A percentile compares a stretch with the other conserved stretches of the same genome.
Evolutionary conservation across 495 filamentous ascomycete species (phyloP).

Genomic region (Trichocladium antarcticum): DNA sequence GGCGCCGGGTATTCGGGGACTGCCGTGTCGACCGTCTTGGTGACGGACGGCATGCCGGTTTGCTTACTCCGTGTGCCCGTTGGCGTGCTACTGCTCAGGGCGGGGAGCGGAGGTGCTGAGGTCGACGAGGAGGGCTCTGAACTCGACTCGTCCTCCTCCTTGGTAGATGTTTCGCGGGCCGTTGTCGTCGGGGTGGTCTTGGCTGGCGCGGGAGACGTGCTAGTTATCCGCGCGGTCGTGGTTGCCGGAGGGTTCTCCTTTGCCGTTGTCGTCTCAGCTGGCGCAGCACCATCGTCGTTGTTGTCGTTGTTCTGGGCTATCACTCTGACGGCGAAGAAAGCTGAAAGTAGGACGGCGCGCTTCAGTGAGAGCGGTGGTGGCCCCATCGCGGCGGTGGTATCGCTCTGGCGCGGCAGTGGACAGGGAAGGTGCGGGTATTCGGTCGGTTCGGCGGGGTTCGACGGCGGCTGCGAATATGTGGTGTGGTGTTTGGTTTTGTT

Average conservation of each 20-base stretch:
- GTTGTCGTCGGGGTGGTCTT: background rate
- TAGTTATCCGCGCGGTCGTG: background rate
- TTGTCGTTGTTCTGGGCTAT: conserved; percentile 26
- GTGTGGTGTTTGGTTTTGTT: background rate
- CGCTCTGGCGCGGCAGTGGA: background rate
- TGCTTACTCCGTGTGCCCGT: background rate
- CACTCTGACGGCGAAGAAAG: conserved; percentile 21
- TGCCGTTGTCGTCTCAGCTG: conserved; percentile 4
- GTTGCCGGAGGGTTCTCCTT: background rate
- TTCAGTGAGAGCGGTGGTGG: conserved; percentile 24
- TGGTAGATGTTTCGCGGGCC: background rate
- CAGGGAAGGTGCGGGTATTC: background rate
- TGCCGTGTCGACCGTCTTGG: conserved; percentile 27
- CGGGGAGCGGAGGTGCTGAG: background rate
- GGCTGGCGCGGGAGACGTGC: background rate
- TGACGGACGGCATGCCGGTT: conserved; percentile 39
- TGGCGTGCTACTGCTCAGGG: background rate
- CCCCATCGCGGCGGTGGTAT: conserved; percentile 14
- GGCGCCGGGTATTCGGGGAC: conserved; percentile 47
- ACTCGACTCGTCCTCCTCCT: background rate
- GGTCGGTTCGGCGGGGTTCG: background rate
- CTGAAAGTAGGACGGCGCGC: conserved; percentile 28
- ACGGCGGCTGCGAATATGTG: background rate
- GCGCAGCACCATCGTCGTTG: conserved; percentile 5
- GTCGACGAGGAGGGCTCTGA: background rate